Conservation (phyloP, 2,329 filamentous ascomycete genomes). For the Tricladium varicosporioides region DNA sequence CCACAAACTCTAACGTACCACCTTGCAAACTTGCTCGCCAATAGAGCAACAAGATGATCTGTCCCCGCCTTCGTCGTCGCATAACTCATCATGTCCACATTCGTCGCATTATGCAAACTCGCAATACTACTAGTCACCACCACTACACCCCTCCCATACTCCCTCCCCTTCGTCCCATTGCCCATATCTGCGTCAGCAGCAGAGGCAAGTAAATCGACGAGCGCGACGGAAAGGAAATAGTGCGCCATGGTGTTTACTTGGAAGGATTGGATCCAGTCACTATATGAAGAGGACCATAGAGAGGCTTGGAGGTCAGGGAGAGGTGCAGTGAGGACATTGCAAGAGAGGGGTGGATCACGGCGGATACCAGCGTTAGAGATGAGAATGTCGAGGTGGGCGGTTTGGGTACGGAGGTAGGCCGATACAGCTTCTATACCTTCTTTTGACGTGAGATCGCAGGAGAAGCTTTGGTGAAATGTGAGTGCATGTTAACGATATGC, state of each 20-base stretch:
- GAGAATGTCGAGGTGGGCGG: conserved; percentile 45
- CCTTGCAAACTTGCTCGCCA: conserved; percentile 47
- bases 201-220: conserved; percentile 43
- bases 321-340: conserved; percentile 43
- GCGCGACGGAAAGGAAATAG: conserved; percentile 47
- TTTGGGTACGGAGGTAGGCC: conserved; percentile 32
- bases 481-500: background rate
- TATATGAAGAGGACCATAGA: conserved; percentile 41
- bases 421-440: conserved; percentile 38
- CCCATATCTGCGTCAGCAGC: conserved; percentile 35
- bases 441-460: conserved; percentile 43
- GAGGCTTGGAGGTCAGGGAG: conserved; percentile 44
- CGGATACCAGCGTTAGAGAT: conserved; percentile 49
- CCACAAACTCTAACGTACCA: conserved; percentile 44
- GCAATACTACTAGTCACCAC: conserved; percentile 51
- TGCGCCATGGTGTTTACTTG: conserved; percentile 48
- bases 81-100: conserved; percentile 51
- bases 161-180: conserved; percentile 32
- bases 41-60: conserved; percentile 47
- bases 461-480: conserved; percentile 20
- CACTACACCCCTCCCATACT: conserved; percentile 44
- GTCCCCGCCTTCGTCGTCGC: conserved; percentile 50
- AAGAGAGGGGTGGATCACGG: conserved; percentile 42
- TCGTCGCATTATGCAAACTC: conserved; percentile 51
- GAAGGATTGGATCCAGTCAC: conserved; percentile 46